Percentiles rank a stretch among this genome's conserved stretches.
These are phyloP conservation scores for Hymenoscyphus albidus DNA, from an alignment of 2,329 filamentous ascomycete species.

Conservation along the genomic window DNA sequence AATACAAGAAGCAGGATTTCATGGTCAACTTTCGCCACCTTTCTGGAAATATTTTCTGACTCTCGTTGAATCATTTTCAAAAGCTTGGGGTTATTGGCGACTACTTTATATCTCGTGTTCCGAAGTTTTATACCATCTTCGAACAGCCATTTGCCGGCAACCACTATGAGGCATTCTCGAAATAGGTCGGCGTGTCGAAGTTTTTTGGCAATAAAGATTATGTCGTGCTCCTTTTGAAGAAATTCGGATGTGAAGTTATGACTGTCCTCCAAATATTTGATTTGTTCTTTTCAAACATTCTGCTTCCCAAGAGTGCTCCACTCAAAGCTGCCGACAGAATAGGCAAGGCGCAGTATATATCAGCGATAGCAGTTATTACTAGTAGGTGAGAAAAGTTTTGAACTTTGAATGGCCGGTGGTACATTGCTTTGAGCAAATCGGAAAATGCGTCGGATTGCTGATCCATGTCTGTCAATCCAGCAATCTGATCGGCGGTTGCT, in stretches of 20 bases:
- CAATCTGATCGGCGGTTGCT: neutral
- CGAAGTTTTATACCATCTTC: no score
- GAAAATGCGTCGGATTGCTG: neutral
- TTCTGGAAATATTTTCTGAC: no score
- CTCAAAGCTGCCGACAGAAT: neutral
- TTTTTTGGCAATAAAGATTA: no score
- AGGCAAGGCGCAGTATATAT: neutral
- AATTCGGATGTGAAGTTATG: neutral
- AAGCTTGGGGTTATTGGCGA: no score
- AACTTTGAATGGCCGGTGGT: neutral
- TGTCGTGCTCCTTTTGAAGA: neutral
- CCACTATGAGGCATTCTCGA: neutral
- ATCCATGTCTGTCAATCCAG: neutral
- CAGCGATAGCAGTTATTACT: neutral
- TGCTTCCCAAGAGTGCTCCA: neutral
- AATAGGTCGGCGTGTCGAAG: neutral
- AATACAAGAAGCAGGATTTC: no score
- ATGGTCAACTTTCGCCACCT: no score
- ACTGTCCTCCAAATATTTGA: no score
- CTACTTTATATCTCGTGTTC: no score
- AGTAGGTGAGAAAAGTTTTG: neutral
- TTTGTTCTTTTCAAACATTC: neutral
- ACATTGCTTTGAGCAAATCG: neutral
- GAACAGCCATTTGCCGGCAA: neutral
- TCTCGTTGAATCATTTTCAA: no score